Conservation (phyloP, 2,329 filamentous ascomycete genomes). For the Ophiostoma ulmi region DNA sequence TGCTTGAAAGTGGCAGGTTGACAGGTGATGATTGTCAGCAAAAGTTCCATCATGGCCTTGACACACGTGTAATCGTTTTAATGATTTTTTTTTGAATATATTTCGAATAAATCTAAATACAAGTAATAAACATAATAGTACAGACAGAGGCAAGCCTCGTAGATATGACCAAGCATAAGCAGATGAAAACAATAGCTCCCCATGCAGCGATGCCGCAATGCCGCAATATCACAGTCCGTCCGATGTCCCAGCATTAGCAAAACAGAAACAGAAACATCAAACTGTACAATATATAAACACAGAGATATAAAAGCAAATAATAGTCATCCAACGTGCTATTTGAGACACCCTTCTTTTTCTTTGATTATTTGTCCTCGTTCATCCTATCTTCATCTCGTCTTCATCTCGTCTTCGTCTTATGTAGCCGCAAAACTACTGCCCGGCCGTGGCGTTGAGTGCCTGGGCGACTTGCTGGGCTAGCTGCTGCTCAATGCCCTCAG, state of each 20-base stretch:
- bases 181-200: background rate
- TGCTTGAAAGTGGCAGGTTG: background rate
- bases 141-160: background rate
- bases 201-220: background rate
- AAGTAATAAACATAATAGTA: background rate
- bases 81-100: background rate
- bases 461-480: slow-evolving; percentile 23
- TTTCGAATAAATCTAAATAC: too few relatives aligned
- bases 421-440: background rate
- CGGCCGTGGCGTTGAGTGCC: slow-evolving; percentile 18
- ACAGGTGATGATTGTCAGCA: background rate
- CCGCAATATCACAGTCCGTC: background rate
- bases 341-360: background rate
- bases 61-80: background rate
- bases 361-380: background rate
- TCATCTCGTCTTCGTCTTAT: background rate
- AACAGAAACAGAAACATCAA: background rate
- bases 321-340: too few relatives aligned
- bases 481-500: slow-evolving; percentile 21
- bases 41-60: background rate
- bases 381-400: background rate
- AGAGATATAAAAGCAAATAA: background rate
- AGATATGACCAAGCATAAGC: background rate
- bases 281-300: background rate
- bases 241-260: background rate